Conservation (phyloP, 2,329 filamentous ascomycete genomes). For the Hymenoscyphus fructigenus region DNA sequence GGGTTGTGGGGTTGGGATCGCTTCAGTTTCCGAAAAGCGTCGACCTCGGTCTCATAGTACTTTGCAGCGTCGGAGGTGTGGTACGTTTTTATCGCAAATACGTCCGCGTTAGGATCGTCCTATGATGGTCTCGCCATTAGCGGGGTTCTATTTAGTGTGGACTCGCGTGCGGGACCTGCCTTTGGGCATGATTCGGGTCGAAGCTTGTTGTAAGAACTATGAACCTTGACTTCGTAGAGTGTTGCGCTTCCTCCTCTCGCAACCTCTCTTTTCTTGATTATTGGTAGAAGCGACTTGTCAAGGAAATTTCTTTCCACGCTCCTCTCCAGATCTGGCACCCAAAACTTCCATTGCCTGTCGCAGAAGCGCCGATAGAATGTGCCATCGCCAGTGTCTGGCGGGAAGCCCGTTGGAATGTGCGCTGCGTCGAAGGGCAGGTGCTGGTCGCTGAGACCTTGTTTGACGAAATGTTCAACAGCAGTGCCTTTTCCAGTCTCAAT, state of each 20-base stretch:
- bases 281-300: constrained; percentile 25
- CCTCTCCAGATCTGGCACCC: constrained; percentile 17
- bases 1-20: neutral
- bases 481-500: constrained; percentile 2
- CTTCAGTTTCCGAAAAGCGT: constrained; percentile 20
- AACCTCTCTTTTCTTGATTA: constrained; percentile 17
- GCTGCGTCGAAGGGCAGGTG: constrained; percentile 10
- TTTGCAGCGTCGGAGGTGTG: constrained; percentile 15
- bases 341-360: constrained; percentile 30
- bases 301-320: constrained; percentile 16
- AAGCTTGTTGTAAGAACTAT: constrained; percentile 24
- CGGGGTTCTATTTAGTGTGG: neutral
- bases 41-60: constrained; percentile 26
- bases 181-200: neutral
- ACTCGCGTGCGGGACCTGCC: too few relatives aligned
- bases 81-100: constrained; percentile 31
- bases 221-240: neutral
- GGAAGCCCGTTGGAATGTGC: neutral
- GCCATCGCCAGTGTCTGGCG: neutral
- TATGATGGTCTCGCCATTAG: neutral
- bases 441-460: neutral
- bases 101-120: constrained; percentile 4
- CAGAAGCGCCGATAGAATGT: constrained; percentile 5
- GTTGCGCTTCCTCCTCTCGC: constrained; percentile 19
- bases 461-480: neutral